phyloP scores from a whole-genome alignment of 768 basidiomycete species.

The Termitomyces sp. region DNA sequence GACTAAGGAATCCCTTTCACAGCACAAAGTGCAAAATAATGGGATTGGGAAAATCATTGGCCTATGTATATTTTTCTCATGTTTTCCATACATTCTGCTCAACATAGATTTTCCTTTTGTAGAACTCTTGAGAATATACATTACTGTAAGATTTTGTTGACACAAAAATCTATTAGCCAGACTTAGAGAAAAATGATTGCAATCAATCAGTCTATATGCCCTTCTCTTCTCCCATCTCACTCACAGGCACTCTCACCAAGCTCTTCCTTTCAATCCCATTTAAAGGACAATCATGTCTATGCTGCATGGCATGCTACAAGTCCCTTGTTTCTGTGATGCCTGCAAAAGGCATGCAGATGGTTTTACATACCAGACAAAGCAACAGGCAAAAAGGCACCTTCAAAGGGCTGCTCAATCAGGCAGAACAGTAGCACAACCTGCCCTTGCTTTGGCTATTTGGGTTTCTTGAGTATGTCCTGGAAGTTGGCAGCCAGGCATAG shows the following conservation, averaged over 20 bases:
- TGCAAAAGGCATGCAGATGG: not conserved
- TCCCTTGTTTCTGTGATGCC: not conserved
- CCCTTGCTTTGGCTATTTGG: too few relatives aligned
- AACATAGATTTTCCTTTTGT: not conserved
- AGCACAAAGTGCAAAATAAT: too few relatives aligned
- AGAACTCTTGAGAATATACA: not conserved
- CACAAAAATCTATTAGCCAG: not conserved
- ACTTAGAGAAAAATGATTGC: not conserved
- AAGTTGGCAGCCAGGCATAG: too few relatives aligned
- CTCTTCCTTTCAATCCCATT: not conserved
- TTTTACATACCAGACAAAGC: not conserved
- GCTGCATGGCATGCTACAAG: not conserved
- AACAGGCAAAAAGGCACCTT: not conserved
- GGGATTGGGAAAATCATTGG: too few relatives aligned
- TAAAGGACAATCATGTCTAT: not conserved
- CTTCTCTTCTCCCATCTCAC: not conserved
- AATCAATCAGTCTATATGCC: not conserved
- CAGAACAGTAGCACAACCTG: too few relatives aligned
- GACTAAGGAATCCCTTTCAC: too few relatives aligned
- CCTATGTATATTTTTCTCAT: too few relatives aligned
- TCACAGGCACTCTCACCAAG: not conserved
- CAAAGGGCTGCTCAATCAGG: too few relatives aligned
- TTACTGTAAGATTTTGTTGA: not conserved
- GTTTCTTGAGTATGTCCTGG: too few relatives aligned
- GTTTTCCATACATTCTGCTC: not conserved